Evolutionary conservation across 768 basidiomycete species (phyloP).

Genomic region (Russula emetica): DNA sequence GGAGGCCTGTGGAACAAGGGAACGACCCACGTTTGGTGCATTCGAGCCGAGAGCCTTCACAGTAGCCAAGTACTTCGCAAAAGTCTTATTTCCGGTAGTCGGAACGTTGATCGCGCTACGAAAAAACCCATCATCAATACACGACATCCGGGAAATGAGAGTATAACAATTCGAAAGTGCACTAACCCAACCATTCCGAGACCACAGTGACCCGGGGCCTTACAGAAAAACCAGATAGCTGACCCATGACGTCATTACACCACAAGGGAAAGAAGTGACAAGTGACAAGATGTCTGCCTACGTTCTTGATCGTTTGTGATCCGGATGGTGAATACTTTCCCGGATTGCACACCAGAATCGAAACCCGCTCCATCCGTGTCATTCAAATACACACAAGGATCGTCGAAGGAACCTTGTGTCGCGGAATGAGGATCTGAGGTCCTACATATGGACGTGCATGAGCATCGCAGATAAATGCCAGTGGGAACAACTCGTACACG

Average conservation of each 20-base stretch:
- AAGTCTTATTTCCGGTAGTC: conserved; percentile 42
- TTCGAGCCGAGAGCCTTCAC: conserved; percentile 38
- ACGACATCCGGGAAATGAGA: not conserved
- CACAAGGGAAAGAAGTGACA: not conserved
- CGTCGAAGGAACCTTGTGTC: conserved; percentile 33
- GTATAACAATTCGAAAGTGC: not conserved
- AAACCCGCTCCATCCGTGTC: conserved; percentile 44
- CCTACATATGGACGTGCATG: conserved; percentile 14
- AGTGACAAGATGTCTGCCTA: conserved; percentile 31
- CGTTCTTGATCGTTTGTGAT: conserved; percentile 47
- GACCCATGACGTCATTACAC: not conserved
- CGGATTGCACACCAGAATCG: conserved; percentile 47
- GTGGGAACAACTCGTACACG: conserved; percentile 31
- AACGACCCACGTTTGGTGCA: conserved; percentile 37
- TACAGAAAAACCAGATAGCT: conserved; percentile 62
- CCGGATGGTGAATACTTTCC: conserved; percentile 44
- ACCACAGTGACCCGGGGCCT: conserved; percentile 45
- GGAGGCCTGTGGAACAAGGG: not conserved
- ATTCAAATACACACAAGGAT: conserved; percentile 40
- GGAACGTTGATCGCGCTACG: conserved; percentile 46
- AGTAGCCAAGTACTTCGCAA: conserved; percentile 38
- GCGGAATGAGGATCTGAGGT: conserved; percentile 30
- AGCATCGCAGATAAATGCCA: not conserved
- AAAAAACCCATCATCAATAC: not conserved
- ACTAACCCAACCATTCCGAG: conserved; percentile 47